phyloP scores from a whole-genome alignment of 495 filamentous ascomycete genomes.

The Aspergillus wentii region DNA sequence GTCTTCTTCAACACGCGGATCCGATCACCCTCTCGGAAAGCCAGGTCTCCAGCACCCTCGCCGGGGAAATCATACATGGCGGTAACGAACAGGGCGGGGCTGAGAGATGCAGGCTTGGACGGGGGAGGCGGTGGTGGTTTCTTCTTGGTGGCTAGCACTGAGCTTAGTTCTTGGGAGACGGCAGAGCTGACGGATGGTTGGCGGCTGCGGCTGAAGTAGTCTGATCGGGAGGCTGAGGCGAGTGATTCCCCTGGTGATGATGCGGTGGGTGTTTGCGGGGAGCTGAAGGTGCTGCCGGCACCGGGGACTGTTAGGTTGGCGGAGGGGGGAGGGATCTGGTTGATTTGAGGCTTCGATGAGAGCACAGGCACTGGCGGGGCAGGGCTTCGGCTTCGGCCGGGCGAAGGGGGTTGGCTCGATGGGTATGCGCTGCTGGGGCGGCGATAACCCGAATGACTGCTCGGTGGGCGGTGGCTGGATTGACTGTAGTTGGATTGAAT shows the following conservation, averaged over 20 bases:
- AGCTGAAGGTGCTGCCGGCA: constrained; percentile 18
- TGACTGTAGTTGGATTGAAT: no score
- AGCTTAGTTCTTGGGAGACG: constrained; percentile 17
- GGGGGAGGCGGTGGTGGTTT: constrained; percentile 68
- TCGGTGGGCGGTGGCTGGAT: no score
- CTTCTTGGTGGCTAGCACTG: constrained; percentile 49
- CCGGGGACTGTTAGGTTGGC: constrained; percentile 14
- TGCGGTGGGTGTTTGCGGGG: constrained; percentile 8
- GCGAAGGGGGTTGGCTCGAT: no score
- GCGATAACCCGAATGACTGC: no score
- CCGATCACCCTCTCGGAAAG: constrained; percentile 77
- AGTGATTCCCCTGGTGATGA: no score
- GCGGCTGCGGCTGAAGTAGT: constrained; percentile 53
- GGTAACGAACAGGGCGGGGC: constrained; percentile 58
- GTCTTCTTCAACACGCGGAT: constrained; percentile 85
- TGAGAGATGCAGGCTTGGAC: constrained; percentile 41
- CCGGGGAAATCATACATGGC: constrained; percentile 79
- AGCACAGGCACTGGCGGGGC: no score
- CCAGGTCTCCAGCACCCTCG: constrained; percentile 67
- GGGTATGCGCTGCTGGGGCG: no score
- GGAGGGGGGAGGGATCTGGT: constrained; percentile 9
- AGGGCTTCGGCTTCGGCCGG: no score
- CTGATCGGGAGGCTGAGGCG: constrained; percentile 35
- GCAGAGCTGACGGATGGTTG: constrained; percentile 6
- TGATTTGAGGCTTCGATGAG: no score